These are phyloP conservation scores for Pilaira anomala DNA, from an alignment of 192 early-diverging fungal species.

Conservation along the genomic window DNA sequence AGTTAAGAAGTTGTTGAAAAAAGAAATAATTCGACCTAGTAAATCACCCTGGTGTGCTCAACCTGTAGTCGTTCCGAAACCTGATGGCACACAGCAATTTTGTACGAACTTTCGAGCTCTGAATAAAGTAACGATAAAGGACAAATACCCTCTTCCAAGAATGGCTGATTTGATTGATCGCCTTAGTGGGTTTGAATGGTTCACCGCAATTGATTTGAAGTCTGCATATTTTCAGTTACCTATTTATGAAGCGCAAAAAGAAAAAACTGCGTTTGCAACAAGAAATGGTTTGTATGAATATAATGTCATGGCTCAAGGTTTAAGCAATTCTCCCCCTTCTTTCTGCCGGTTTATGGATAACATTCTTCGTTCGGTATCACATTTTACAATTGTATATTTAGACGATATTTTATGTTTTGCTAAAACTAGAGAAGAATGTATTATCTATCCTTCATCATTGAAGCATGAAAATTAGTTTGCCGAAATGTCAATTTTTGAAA, in stretches of 20 bases:
- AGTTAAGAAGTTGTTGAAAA: neutral
- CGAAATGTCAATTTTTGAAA: neutral
- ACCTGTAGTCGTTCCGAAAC: neutral
- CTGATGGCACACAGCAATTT: neutral
- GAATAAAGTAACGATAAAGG: constrained; percentile 46
- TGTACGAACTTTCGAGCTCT: constrained; percentile 45
- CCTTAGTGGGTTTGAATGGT: constrained; percentile 20
- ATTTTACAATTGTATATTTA: neutral
- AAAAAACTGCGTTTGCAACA: neutral
- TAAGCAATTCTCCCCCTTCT: neutral
- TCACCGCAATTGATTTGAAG: constrained; percentile 16
- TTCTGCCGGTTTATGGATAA: neutral
- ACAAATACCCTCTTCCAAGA: constrained; percentile 48
- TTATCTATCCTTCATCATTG: neutral
- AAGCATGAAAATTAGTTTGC: neutral
- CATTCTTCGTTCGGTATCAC: neutral
- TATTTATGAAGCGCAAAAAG: neutral
- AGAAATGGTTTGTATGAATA: neutral
- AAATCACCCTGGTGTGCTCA: constrained; percentile 6
- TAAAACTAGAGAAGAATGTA: neutral
- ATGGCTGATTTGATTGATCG: constrained; percentile 43
- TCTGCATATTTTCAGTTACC: neutral
- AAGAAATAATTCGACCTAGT: neutral
- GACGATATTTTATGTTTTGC: neutral
- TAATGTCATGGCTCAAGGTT: neutral